Evolutionary conservation across 805 yeast species (phyloP).

Genomic region (Candida vaughaniae): DNA sequence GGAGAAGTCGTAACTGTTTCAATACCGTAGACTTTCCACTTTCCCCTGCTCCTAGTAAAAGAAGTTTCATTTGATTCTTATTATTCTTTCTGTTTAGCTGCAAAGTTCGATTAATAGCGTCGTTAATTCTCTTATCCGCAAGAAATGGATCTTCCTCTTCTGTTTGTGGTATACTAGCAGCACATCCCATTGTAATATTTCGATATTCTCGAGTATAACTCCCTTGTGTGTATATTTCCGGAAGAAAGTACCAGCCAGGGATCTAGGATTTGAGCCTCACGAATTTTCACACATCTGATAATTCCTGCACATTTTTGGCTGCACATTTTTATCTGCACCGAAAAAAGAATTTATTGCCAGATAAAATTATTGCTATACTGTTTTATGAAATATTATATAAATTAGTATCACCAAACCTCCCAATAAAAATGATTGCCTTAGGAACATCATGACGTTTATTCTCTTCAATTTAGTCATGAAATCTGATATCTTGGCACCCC

Average conservation of each 20-base stretch:
- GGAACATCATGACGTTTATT: constrained; percentile 9
- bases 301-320: constrained; percentile 5
- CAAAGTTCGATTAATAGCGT: constrained; percentile 63
- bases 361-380: no score
- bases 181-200: constrained; percentile 71
- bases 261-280: constrained; percentile 6
- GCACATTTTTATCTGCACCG: not conserved
- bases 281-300: constrained; percentile 2
- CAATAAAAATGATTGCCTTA: constrained; percentile 20
- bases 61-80: constrained; percentile 62
- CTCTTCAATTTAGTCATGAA: constrained; percentile 10
- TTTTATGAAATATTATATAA: constrained; percentile 14
- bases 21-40: constrained; percentile 91
- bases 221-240: no score
- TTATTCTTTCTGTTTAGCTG: constrained; percentile 50
- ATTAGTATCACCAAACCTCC: constrained; percentile 19
- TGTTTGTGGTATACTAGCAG: constrained; percentile 46
- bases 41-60: constrained; percentile 92
- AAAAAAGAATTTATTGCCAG: no score
- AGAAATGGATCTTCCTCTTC: constrained; percentile 54
- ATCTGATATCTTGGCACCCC: not conserved
- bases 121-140: constrained; percentile 54
- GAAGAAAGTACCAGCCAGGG: no score
- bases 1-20: constrained; percentile 82
- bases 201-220: no score